Conservation (phyloP, 176 grass and related monocot genomes). For the Cymbopogon citratus region DNA sequence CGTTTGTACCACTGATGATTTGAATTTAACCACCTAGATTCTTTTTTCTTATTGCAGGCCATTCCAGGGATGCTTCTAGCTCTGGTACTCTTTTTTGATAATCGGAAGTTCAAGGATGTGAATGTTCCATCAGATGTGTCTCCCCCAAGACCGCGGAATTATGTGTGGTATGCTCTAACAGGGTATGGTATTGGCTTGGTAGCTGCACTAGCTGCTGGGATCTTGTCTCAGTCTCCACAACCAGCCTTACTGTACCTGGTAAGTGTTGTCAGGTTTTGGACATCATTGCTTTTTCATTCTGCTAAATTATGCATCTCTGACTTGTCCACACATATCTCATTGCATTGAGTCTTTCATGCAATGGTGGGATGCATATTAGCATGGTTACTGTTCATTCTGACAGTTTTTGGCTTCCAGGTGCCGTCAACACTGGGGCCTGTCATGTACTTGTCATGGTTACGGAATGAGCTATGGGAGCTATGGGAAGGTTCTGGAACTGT, state of each 20-base stretch:
- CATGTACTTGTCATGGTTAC: constrained; percentile 78
- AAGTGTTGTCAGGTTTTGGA: constrained; percentile 24
- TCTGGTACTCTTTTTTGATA: constrained; percentile 81
- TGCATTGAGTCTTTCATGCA: no score
- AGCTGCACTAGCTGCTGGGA: constrained; percentile 78
- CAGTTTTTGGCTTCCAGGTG: constrained; percentile 46
- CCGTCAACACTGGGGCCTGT: constrained; percentile 86
- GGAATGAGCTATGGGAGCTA: constrained; percentile 80
- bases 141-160: constrained; percentile 43
- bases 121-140: constrained; percentile 31
- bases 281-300: background rate
- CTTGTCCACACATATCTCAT: no score
- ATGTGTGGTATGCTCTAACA: constrained; percentile 73
- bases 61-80: constrained; percentile 96
- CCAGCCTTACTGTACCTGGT: constrained; percentile 98
- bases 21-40: background rate
- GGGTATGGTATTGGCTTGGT: constrained; percentile 87
- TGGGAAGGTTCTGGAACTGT: constrained; percentile 71
- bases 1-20: background rate
- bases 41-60: constrained; percentile 45
- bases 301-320: background rate
- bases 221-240: constrained; percentile 87
- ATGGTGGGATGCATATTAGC: no score
- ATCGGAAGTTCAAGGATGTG: constrained; percentile 67
- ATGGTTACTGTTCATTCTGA: constrained; percentile 7